Percentiles rank a stretch among this genome's conserved stretches.
Evolutionary conservation across 768 basidiomycete species (phyloP).

Genomic region (Phallus indusiatus): DNA sequence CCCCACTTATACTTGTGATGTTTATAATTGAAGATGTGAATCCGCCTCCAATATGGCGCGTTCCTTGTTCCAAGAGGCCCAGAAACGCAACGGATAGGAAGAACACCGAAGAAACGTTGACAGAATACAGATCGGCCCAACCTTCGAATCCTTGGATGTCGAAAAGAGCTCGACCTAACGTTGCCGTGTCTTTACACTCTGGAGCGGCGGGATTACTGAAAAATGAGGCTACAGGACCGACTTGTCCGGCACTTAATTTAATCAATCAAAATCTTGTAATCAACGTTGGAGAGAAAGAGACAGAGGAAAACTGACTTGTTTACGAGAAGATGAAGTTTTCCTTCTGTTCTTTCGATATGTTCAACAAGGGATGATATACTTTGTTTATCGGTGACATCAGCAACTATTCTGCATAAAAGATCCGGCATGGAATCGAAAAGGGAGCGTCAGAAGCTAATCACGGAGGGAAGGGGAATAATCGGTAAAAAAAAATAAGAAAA

Average conservation of each 20-base stretch:
- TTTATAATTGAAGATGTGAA: conserved; percentile 66
- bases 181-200: conserved; percentile 52
- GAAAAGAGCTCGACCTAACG: conserved; percentile 62
- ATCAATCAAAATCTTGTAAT: not conserved
- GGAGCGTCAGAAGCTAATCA: too few species aligned
- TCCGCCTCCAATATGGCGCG: conserved; percentile 39
- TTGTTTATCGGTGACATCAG: conserved; percentile 65
- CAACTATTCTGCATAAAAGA: conserved; percentile 55
- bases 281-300: not conserved
- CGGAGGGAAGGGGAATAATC: too few species aligned
- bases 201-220: conserved; percentile 30
- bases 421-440: too few species aligned
- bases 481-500: too few species aligned
- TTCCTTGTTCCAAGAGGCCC: conserved; percentile 64
- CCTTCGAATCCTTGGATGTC: conserved; percentile 51
- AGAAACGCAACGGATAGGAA: conserved; percentile 72
- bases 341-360: conserved; percentile 47
- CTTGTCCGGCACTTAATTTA: conserved; percentile 56
- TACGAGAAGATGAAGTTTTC: conserved; percentile 67
- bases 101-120: conserved; percentile 71
- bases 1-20: conserved; percentile 68
- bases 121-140: conserved; percentile 52
- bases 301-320: conserved; percentile 52
- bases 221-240: conserved; percentile 53
- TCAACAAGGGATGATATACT: conserved; percentile 53